Evolutionary conservation across 176 grass and related monocot species (phyloP).

Genomic region (Aegilops speltoides): DNA sequence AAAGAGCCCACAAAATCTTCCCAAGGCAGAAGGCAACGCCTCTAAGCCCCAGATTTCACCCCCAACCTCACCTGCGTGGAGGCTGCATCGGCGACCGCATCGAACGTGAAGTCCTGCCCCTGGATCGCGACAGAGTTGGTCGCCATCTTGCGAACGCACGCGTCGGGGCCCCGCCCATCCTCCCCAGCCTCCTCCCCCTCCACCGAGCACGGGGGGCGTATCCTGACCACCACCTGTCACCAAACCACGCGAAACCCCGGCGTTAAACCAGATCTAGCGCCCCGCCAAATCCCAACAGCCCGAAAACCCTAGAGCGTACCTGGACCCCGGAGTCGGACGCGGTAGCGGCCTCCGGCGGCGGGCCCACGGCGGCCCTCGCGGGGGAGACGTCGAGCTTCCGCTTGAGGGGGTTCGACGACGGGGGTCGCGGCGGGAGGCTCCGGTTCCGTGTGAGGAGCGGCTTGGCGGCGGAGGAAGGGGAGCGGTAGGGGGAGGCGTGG

Average conservation of each 20-base stretch:
- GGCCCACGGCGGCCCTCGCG: constrained; percentile 28
- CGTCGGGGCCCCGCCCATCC: constrained; percentile 23
- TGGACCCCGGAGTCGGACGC: constrained; percentile 61
- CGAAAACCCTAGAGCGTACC: constrained; percentile 28
- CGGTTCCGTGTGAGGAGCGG: constrained; percentile 47
- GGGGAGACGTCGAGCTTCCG: constrained; percentile 58
- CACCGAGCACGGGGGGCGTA: constrained; percentile 60
- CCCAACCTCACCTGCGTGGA: constrained; percentile 57
- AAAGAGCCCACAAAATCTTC: neutral
- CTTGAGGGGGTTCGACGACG: constrained; percentile 60
- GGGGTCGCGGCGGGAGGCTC: constrained; percentile 51
- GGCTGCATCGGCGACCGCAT: constrained; percentile 61
- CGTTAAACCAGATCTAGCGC: constrained; percentile 33
- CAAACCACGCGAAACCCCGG: neutral
- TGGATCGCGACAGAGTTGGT: constrained; percentile 61
- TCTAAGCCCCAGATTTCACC: neutral
- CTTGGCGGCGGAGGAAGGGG: constrained; percentile 40
- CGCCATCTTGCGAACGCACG: constrained; percentile 53
- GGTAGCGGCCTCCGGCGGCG: neutral
- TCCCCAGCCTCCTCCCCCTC: constrained; percentile 42
- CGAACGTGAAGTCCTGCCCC: constrained; percentile 84
- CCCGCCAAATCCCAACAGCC: neutral
- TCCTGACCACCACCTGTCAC: constrained; percentile 77
- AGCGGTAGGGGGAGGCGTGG: constrained; percentile 36
- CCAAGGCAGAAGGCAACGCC: neutral